These are phyloP conservation scores for Sarcomyxa edulis DNA, from an alignment of 768 basidiomycete genomes.

Conservation along the genomic window DNA sequence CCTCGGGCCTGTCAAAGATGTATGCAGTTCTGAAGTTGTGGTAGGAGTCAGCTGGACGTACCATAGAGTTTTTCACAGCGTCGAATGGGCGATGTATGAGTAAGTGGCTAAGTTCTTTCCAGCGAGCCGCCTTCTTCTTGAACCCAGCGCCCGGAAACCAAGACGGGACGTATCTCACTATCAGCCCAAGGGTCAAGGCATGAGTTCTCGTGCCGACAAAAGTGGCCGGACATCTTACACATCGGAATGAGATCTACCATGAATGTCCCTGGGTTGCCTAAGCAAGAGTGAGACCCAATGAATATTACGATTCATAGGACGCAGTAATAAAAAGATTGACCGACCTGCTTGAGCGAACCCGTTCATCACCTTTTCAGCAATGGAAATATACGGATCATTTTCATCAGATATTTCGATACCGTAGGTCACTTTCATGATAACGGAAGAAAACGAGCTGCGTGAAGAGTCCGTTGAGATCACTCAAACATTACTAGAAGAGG, in stretches of 20 bases:
- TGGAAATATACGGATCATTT: conserved; percentile 3
- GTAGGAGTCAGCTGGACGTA: too few relatives aligned
- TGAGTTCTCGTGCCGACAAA: conserved; percentile 16
- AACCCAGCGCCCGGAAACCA: too few relatives aligned
- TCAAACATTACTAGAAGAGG: not conserved
- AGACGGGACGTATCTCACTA: too few relatives aligned
- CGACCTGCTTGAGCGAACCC: too few relatives aligned
- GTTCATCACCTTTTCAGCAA: conserved; percentile 1
- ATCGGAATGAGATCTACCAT: conserved; percentile 11
- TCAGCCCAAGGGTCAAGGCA: too few relatives aligned
- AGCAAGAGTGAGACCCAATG: not conserved
- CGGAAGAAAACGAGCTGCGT: not conserved
- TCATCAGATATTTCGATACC: not conserved
- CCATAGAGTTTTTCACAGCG: conserved; percentile 8
- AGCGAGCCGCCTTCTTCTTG: too few relatives aligned
- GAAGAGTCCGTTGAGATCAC: too few relatives aligned
- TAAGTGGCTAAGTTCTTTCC: not conserved
- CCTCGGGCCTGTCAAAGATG: too few relatives aligned
- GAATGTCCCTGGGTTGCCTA: conserved; percentile 4
- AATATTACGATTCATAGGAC: too few relatives aligned
- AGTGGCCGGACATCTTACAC: not conserved
- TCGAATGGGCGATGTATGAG: conserved; percentile 9
- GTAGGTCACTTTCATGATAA: not conserved
- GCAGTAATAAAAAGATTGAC: not conserved
- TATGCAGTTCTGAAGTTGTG: too few relatives aligned